Evolutionary conservation across 2,329 filamentous ascomycete genomes (phyloP).

Genomic region (Paraconiothyrium sp.): DNA sequence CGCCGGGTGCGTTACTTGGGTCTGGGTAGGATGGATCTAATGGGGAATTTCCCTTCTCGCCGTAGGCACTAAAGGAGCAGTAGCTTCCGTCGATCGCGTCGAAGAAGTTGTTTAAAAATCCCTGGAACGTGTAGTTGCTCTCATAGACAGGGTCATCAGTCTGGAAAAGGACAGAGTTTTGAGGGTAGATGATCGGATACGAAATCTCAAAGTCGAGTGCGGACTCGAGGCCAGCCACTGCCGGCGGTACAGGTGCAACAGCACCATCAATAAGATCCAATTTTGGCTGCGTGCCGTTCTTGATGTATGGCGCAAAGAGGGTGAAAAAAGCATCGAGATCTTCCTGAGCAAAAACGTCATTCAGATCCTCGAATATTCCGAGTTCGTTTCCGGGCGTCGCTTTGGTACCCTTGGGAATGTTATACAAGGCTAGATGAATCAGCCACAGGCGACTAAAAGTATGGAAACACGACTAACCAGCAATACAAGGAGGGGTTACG

Average conservation of each 20-base stretch:
- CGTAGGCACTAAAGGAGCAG: conserved; percentile 26
- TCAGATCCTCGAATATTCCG: conserved; percentile 55
- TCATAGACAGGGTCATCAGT: conserved; percentile 24
- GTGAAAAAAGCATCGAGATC: conserved; percentile 57
- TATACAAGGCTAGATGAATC: conserved; percentile 18
- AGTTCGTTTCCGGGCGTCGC: conserved; percentile 26
- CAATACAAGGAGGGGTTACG: background rate
- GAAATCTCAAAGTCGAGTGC: conserved; percentile 31
- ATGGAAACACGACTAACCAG: background rate
- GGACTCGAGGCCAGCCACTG: conserved; percentile 46
- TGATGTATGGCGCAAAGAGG: conserved; percentile 40
- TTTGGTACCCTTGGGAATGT: conserved; percentile 29
- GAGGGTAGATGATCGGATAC: conserved; percentile 31
- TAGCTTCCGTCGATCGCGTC: conserved; percentile 31
- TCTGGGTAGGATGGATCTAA: conserved; percentile 29
- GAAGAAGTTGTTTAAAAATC: conserved; percentile 30
- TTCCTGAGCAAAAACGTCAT: conserved; percentile 54
- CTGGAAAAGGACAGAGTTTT: conserved; percentile 28
- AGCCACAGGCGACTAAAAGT: background rate
- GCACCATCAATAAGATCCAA: conserved; percentile 42
- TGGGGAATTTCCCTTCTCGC: conserved; percentile 25
- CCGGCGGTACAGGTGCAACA: conserved; percentile 54
- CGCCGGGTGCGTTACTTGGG: conserved; percentile 21
- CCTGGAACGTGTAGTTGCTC: conserved; percentile 22
- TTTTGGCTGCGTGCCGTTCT: conserved; percentile 30